A percentile compares a stretch with the other conserved stretches of the same genome.
phyloP scores from a whole-genome alignment of 345 rosid genomes.

The Lenwebbia sp. region DNA sequence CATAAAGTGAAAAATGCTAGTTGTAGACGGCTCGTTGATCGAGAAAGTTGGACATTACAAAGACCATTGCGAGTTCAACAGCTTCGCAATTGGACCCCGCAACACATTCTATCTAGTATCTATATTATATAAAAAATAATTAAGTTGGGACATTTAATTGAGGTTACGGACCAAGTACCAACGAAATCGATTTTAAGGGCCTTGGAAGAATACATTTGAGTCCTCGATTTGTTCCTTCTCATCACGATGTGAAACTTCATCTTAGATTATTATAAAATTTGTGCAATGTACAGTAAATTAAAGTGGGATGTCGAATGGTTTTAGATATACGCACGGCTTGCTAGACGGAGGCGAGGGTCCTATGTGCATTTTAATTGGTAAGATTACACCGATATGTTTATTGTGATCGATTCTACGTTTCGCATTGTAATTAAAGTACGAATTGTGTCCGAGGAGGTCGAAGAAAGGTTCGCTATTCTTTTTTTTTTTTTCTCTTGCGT shows the following conservation, averaged over 20 bases:
- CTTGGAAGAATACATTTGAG: not conserved
- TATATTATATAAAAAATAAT: not conserved
- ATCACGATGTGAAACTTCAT: not conserved
- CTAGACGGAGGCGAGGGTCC: not conserved
- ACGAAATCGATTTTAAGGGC: not conserved
- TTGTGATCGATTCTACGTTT: not conserved
- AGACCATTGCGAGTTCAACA: not conserved
- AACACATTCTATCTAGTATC: not conserved
- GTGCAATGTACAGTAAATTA: not conserved
- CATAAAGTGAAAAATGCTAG: not conserved
- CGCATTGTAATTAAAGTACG: not conserved
- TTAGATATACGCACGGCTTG: not conserved
- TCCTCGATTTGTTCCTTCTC: not conserved
- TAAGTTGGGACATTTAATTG: not conserved
- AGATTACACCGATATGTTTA: not conserved
- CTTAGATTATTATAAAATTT: not conserved
- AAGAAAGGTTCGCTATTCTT: too few relatives aligned
- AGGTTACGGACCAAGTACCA: not conserved
- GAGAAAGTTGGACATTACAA: not conserved
- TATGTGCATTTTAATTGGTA: not conserved
- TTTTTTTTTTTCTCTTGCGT: not conserved
- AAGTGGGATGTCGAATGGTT: not conserved
- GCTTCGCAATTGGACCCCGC: not conserved
- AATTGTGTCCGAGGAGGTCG: not conserved
- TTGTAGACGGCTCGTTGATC: not conserved